A percentile compares a stretch with the other conserved stretches of the same genome.
Evolutionary conservation across 495 filamentous ascomycete species (phyloP).

Genomic region (Aspergillus taichungensis): DNA sequence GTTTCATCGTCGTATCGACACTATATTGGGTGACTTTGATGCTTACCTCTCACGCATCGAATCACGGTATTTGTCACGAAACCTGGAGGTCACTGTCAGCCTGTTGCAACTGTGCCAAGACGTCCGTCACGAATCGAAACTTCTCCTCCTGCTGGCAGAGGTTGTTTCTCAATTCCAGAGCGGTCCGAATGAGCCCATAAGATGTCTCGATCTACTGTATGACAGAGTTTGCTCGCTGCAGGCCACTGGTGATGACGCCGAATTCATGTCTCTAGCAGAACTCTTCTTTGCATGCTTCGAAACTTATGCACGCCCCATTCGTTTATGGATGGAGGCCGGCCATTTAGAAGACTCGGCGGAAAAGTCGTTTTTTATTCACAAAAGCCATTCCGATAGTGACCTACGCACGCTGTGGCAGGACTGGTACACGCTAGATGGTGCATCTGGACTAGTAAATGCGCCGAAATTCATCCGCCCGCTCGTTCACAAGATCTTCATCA

Average conservation of each 20-base stretch:
- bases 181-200: conserved; percentile 35
- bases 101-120: conserved; percentile 56
- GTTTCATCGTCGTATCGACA: conserved; percentile 41
- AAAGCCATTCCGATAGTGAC: conserved; percentile 47
- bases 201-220: conserved; percentile 66
- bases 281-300: conserved; percentile 80
- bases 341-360: conserved; percentile 52
- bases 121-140: conserved; percentile 40
- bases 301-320: conserved; percentile 71
- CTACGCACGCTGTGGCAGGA: conserved; percentile 64
- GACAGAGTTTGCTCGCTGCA: conserved; percentile 60
- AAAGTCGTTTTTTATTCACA: conserved; percentile 64
- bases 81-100: conserved; percentile 30
- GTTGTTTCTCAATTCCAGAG: conserved; percentile 27
- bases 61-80: conserved; percentile 30
- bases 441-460: conserved; percentile 46
- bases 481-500: conserved; percentile 64
- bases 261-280: conserved; percentile 50
- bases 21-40: conserved; percentile 36
- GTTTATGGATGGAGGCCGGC: conserved; percentile 79
- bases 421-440: conserved; percentile 55
- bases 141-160: conserved; percentile 46
- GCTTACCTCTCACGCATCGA: conserved; percentile 34
- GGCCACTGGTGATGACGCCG: conserved; percentile 50
- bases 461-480: conserved; percentile 66